Evolutionary conservation across 371 early-diverging fungal species (phyloP).

Genomic region (Dinochytrium kinnereticum): DNA sequence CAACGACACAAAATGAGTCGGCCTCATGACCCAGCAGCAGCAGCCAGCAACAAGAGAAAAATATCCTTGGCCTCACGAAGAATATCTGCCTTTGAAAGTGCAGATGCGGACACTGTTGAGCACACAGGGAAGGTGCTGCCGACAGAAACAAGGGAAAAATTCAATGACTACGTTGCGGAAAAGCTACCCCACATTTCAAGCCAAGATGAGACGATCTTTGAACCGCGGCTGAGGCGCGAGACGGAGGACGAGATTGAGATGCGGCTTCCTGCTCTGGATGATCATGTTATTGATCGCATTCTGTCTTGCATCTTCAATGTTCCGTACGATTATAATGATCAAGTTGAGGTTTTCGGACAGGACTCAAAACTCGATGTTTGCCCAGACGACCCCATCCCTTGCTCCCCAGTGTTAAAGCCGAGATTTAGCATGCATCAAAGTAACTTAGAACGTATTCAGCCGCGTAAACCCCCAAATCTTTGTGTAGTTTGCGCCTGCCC

Average conservation of each 20-base stretch:
- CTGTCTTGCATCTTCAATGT: too few species aligned
- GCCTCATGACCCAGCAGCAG: neutral
- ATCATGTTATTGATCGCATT: too few species aligned
- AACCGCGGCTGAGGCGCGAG: neutral
- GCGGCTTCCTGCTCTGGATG: neutral
- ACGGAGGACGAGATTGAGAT: neutral
- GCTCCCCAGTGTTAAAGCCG: too few species aligned
- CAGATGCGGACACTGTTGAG: neutral
- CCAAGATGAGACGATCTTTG: neutral
- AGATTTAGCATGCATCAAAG: too few species aligned
- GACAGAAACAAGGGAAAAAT: neutral
- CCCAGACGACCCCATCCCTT: too few species aligned
- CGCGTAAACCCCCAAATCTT: too few species aligned
- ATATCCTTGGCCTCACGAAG: neutral
- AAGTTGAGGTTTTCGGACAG: too few species aligned
- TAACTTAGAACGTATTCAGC: too few species aligned
- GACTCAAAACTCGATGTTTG: too few species aligned
- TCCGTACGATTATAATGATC: too few species aligned
- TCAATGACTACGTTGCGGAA: neutral
- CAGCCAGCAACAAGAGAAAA: neutral
- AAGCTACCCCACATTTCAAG: neutral
- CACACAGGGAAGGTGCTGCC: neutral
- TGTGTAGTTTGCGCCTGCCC: too few species aligned
- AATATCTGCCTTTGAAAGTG: neutral
- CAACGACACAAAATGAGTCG: neutral